Evolutionary conservation across 345 rosid genomes (phyloP).

Genomic region (Eucalyptus pauciflora): DNA sequence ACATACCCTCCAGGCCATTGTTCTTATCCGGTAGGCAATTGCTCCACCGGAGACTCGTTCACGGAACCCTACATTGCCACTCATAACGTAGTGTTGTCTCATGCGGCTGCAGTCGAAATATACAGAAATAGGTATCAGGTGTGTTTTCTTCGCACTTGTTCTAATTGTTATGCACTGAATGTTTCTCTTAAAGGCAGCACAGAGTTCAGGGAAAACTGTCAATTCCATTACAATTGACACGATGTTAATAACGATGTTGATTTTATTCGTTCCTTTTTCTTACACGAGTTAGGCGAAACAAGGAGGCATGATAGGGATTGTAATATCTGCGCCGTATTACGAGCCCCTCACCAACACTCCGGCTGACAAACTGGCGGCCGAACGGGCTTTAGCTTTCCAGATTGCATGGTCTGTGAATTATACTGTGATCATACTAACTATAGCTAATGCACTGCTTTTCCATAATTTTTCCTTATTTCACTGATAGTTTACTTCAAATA

Average conservation of each 20-base stretch:
- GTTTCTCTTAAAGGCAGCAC: background rate
- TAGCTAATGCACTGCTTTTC: background rate
- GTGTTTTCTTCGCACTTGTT: background rate
- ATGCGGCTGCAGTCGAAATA: slow-evolving; percentile 4
- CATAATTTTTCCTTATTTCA: background rate
- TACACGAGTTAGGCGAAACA: slow-evolving; percentile 5
- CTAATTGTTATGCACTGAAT: background rate
- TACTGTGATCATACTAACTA: background rate
- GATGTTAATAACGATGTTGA: background rate
- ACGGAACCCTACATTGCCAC: slow-evolving; percentile 46
- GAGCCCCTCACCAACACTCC: slow-evolving; percentile 7
- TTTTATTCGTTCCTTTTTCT: background rate
- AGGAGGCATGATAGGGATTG: slow-evolving; percentile 13
- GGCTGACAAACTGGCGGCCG: slow-evolving; percentile 2
- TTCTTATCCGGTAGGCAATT: slow-evolving; percentile 31
- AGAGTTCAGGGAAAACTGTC: background rate
- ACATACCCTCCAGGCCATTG: slow-evolving; percentile 32
- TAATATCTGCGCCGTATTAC: background rate
- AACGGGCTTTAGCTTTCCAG: slow-evolving; percentile 13
- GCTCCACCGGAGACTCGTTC: slow-evolving; percentile 36
- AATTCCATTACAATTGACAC: background rate
- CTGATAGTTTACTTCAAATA: background rate
- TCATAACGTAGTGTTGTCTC: slow-evolving; percentile 31
- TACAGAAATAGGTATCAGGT: slow-evolving; percentile 18
- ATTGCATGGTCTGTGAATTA: background rate